Evolutionary conservation across 176 grass and related monocot species (phyloP), one percentile per base, ranked within the genome.

Genomic region (Urochloa ruziziensis): DNA sequence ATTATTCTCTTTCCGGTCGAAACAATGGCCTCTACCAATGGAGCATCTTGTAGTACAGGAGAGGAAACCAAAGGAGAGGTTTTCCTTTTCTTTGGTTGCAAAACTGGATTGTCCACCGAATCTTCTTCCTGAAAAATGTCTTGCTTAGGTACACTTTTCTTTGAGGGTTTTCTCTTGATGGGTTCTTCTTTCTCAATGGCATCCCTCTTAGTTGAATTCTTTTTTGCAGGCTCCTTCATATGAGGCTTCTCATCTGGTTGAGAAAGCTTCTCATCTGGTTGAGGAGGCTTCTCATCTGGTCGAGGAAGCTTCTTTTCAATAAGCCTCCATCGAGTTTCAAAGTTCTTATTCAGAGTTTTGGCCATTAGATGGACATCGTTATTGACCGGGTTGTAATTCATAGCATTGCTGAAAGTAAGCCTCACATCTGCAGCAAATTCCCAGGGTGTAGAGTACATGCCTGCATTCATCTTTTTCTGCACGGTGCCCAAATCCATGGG

Each of bases 401-500:
- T 92, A 71, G 97, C 97, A 49, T 99, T 99, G 54, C 42, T 77
- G 53, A 99, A 99, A 33, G 97, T 94, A 87, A 99, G 87, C 83
- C 93, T 90, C 57, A 96, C 91, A 64, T 99, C 91, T 70, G 91
- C 90, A 49, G 84, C 91, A 78, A 99, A 99, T 81, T 85, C 93
- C 82, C 16, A 57, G 48, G 93, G 93, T 30, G 77, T 96, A 58
- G 73, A 25, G 73, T 99, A 99, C 74, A 76, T 74, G 67, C 89
- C 88, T 18, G 76, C 85, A 70, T 80, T 80, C 46, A 99, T 32
- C 85, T 81, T 99, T 63, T 86, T 93, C 78, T 92, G 87, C 28
- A 99, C 58, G 2, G 97, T 96, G n/a, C 97, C 91, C 67, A 99
- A 85, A 85, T 99, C 97, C 97, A 99, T 99, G 29, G 97, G 97